phyloP scores from a whole-genome alignment of 768 basidiomycete species.

The Brasilioporus rufonigricans region DNA sequence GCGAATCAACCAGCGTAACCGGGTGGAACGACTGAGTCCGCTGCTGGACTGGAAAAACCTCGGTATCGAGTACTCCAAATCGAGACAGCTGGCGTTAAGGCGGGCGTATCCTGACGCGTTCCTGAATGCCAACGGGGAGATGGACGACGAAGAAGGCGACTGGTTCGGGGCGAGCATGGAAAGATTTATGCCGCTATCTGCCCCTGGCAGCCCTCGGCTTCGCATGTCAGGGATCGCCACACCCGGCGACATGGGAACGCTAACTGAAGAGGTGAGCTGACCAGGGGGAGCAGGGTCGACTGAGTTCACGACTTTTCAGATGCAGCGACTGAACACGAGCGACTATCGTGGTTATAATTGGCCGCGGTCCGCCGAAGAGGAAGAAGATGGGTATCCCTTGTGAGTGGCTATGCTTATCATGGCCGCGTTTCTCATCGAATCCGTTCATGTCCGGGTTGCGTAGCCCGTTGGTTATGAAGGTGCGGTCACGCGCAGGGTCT shows the following conservation, averaged over 20 bases:
- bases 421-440: slow-evolving; percentile 1
- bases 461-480: slow-evolving; percentile 88
- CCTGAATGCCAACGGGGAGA: slow-evolving; percentile 53
- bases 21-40: slow-evolving; percentile 91
- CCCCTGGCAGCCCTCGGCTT: slow-evolving; percentile 86
- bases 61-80: slow-evolving; percentile 96
- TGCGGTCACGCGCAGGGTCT: slow-evolving; percentile 75
- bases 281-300: background rate
- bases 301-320: slow-evolving; percentile 41
- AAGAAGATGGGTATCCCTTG: slow-evolving; percentile 92
- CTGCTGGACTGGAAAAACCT: slow-evolving; percentile 98
- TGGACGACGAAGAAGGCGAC: slow-evolving; percentile 42
- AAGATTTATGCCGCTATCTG: slow-evolving; percentile 68
- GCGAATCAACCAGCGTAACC: slow-evolving; percentile 97
- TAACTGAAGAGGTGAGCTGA: slow-evolving; percentile 72
- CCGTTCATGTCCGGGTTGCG: slow-evolving; percentile 6
- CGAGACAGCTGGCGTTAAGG: slow-evolving; percentile 85
- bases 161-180: slow-evolving; percentile 55
- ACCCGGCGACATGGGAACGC: slow-evolving; percentile 89
- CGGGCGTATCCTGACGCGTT: slow-evolving; percentile 96
- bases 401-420: slow-evolving; percentile 40
- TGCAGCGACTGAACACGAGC: slow-evolving; percentile 84
- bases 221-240: slow-evolving; percentile 75
- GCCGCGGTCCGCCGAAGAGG: slow-evolving; percentile 67
- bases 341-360: slow-evolving; percentile 70